Evolutionary conservation across 805 yeast genomes (phyloP).

Genomic region (Spathaspora sp.): DNA sequence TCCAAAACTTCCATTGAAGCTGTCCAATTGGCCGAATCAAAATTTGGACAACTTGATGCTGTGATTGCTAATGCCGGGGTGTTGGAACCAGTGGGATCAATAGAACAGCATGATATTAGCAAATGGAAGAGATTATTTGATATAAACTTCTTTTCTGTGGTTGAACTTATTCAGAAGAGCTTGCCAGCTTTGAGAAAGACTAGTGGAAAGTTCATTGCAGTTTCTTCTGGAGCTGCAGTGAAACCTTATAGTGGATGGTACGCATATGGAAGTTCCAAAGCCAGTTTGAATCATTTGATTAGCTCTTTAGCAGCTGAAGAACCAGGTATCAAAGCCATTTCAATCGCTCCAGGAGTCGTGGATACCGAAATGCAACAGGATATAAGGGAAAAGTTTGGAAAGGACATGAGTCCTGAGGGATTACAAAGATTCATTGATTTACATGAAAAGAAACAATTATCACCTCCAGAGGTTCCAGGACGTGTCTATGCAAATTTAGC

Average conservation of each 20-base stretch:
- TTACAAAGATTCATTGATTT: constrained; percentile 62
- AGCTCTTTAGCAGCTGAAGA: constrained; percentile 68
- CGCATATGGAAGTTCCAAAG: constrained; percentile 89
- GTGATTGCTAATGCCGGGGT: constrained; percentile 80
- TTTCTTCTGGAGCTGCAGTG: constrained; percentile 85
- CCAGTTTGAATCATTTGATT: constrained; percentile 81
- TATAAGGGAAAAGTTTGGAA: constrained; percentile 63
- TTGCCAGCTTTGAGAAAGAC: constrained; percentile 55
- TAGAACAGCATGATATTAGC: constrained; percentile 48
- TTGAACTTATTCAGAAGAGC: constrained; percentile 51
- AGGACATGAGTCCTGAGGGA: constrained; percentile 57
- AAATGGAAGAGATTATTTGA: constrained; percentile 68
- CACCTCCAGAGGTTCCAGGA: constrained; percentile 74
- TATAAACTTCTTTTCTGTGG: constrained; percentile 74
- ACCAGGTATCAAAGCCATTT: constrained; percentile 48
- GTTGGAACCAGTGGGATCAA: constrained; percentile 66
- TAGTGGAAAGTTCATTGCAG: constrained; percentile 68
- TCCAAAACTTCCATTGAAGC: constrained; percentile 31
- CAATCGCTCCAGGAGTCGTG: constrained; percentile 94
- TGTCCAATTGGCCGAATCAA: constrained; percentile 41
- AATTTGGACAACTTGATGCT: constrained; percentile 59
- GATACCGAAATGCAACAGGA: constrained; percentile 84
- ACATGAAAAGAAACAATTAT: constrained; percentile 52
- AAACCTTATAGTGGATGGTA: constrained; percentile 72
- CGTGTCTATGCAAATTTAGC: constrained; percentile 65